phyloP scores from a whole-genome alignment of 306 rosid genomes.

The Sesbania bispinosa region DNA sequence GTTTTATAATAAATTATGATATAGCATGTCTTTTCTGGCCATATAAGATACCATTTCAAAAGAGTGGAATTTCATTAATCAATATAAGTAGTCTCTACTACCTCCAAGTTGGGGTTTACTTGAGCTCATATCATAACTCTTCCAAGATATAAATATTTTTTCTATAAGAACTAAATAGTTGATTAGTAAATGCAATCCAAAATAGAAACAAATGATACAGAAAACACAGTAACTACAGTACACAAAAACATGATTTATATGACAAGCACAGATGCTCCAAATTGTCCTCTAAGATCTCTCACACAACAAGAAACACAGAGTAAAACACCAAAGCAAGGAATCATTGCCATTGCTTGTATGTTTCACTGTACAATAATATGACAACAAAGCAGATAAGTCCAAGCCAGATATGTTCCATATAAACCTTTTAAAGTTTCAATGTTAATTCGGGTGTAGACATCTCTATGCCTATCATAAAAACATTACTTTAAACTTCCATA shows the following conservation, averaged over 20 bases:
- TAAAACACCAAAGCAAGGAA: slow-evolving; percentile 38
- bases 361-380: slow-evolving; percentile 54
- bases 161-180: too few species aligned
- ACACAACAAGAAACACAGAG: slow-evolving; percentile 40
- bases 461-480: too few species aligned
- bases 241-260: slow-evolving; percentile 43
- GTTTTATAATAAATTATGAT: too few species aligned
- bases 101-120: too few species aligned
- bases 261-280: slow-evolving; percentile 48
- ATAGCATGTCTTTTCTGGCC: too few species aligned
- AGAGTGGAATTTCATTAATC: too few species aligned
- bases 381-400: slow-evolving; percentile 26
- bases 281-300: slow-evolving; percentile 43
- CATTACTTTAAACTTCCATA: too few species aligned
- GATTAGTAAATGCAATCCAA: too few species aligned
- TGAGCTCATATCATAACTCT: too few species aligned
- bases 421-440: slow-evolving; percentile 60
- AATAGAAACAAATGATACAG: neutral
- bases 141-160: too few species aligned
- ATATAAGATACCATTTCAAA: too few species aligned
- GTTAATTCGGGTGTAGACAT: slow-evolving; percentile 74
- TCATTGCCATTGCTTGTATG: slow-evolving; percentile 34
- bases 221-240: slow-evolving; percentile 27
- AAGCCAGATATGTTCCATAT: slow-evolving; percentile 23
- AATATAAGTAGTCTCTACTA: too few species aligned